Conservation (phyloP, 208 protist species). For the Crithidia expoeki region DNA sequence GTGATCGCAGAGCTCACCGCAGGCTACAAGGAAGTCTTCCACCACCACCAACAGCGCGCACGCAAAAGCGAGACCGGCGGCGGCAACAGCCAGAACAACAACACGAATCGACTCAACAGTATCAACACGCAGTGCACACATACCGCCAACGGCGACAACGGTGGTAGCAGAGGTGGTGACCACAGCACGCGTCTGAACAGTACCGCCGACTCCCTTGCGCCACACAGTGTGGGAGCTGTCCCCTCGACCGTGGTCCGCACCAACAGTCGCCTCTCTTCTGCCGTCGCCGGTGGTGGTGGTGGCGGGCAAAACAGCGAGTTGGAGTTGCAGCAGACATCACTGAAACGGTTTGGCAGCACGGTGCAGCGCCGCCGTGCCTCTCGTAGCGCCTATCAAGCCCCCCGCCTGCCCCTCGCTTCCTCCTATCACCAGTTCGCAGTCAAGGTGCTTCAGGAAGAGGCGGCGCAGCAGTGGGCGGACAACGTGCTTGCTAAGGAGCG, state of each 20-base stretch:
- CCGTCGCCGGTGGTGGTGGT: not conserved
- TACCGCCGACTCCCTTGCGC: constrained; percentile 3
- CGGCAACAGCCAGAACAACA: not conserved
- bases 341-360: constrained; percentile 73
- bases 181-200: not conserved
- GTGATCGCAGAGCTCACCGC: constrained; percentile 75
- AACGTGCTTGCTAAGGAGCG: constrained; percentile 85
- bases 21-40: constrained; percentile 60
- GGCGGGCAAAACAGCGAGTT: constrained; percentile 15
- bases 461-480: constrained; percentile 89
- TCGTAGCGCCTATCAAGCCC: constrained; percentile 26
- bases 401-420: constrained; percentile 75
- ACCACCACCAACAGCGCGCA: constrained; percentile 26
- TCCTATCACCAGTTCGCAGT: constrained; percentile 77
- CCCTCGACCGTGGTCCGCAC: constrained; percentile 21
- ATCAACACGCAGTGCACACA: constrained; percentile 4
- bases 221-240: constrained; percentile 8
- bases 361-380: constrained; percentile 53
- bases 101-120: constrained; percentile 5
- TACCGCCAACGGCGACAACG: constrained; percentile 1
- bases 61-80: constrained; percentile 10
- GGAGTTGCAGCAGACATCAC: constrained; percentile 27
- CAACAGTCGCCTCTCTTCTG: constrained; percentile 26
- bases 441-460: constrained; percentile 86
- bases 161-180: not conserved